These are phyloP conservation scores for Plectosphaerella cucumerina DNA, from an alignment of 2,329 filamentous ascomycete species.

Conservation along the genomic window DNA sequence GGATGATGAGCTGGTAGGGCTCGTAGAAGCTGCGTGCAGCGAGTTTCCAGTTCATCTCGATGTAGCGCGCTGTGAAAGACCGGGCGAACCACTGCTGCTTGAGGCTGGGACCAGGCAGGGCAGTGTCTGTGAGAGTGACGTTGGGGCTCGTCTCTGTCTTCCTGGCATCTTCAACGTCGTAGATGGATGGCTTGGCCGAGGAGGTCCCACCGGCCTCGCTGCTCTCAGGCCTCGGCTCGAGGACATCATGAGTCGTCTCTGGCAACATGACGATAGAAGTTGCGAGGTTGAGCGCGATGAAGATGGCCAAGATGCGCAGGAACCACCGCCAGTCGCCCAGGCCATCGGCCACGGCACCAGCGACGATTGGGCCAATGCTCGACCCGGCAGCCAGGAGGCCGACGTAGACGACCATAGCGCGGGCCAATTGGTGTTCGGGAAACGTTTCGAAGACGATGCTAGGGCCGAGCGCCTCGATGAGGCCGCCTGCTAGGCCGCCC, in stretches of 20 bases:
- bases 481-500: conserved; percentile 11
- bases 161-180: no score
- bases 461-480: conserved; percentile 14
- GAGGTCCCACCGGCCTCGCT: neutral
- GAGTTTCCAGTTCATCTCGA: conserved; percentile 7
- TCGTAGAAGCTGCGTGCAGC: neutral
- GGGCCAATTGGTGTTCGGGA: conserved; percentile 11
- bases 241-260: conserved; percentile 9
- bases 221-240: neutral
- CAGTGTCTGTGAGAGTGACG: no score
- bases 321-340: conserved; percentile 14
- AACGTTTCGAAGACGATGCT: conserved; percentile 14
- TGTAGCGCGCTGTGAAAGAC: conserved; percentile 5
- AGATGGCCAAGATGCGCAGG: conserved; percentile 9
- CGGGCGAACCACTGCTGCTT: conserved; percentile 5
- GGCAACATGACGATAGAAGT: conserved; percentile 13
- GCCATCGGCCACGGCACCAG: conserved; percentile 9
- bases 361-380: conserved; percentile 13
- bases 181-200: no score
- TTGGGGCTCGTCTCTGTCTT: no score
- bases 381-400: conserved; percentile 14
- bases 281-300: conserved; percentile 12
- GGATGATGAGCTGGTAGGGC: conserved; percentile 3
- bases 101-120: neutral
- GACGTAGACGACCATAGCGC: conserved; percentile 18